Percentiles rank a stretch among this genome's conserved stretches.
Conservation (phyloP, 768 basidiomycete species). For the Trametes maxima region DNA sequence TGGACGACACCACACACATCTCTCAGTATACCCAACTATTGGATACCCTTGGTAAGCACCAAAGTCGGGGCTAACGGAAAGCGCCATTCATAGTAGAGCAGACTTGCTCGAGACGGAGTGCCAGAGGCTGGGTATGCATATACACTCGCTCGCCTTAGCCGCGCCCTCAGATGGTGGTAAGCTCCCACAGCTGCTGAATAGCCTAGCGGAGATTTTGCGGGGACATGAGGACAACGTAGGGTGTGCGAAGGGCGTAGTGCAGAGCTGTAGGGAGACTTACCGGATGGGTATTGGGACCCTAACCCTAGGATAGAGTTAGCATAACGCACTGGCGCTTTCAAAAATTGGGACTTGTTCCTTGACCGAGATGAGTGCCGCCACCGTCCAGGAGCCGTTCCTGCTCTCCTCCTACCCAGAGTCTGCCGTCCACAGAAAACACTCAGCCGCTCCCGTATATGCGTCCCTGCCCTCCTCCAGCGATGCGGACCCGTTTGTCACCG, state of each 20-base stretch:
- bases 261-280: slow-evolving; percentile 19
- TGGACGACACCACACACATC: slow-evolving; percentile 15
- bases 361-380: slow-evolving; percentile 34
- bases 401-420: slow-evolving; percentile 40
- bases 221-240: slow-evolving; percentile 5
- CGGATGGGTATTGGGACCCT: slow-evolving; percentile 14
- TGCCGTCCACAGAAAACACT: slow-evolving; percentile 18
- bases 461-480: slow-evolving; percentile 18
- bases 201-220: not conserved
- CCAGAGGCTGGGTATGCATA: not conserved
- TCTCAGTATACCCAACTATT: slow-evolving; percentile 9
- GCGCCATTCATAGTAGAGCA: not conserved
- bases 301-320: slow-evolving; percentile 18
- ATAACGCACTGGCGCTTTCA: slow-evolving; percentile 3
- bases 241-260: slow-evolving; percentile 9
- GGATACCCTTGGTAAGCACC: slow-evolving; percentile 19
- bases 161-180: not conserved
- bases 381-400: slow-evolving; percentile 43
- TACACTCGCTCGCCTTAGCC: not conserved
- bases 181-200: not conserved
- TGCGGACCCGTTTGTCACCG: slow-evolving; percentile 61
- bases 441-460: slow-evolving; percentile 4
- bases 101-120: slow-evolving; percentile 13
- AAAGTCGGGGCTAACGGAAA: not conserved
- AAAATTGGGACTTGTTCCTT: slow-evolving; percentile 18